phyloP scores from a whole-genome alignment of 2,329 filamentous ascomycete genomes.

The Podosphaera aphanis region DNA sequence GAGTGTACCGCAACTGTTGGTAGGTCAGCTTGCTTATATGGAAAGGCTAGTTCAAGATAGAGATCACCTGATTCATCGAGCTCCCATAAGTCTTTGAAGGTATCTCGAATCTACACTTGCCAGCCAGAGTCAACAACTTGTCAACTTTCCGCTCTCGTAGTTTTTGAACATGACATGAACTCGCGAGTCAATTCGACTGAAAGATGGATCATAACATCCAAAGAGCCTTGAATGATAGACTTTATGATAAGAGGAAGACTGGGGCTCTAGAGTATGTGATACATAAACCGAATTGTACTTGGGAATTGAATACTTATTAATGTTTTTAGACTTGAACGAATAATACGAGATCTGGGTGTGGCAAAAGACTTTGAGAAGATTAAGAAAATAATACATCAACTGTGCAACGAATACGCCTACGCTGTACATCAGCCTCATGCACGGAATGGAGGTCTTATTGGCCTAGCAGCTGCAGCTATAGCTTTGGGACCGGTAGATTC shows the following conservation, averaged over 20 bases:
- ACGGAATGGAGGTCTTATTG: conserved; percentile 86
- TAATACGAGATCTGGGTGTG: conserved; percentile 64
- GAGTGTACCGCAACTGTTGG: too few relatives aligned
- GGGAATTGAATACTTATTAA: conserved; percentile 2
- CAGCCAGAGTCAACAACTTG: too few relatives aligned
- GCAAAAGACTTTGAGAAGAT: conserved; percentile 60
- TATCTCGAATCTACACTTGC: too few relatives aligned
- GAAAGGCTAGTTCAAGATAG: too few relatives aligned
- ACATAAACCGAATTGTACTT: background rate
- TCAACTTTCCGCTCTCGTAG: background rate
- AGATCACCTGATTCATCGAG: too few relatives aligned
- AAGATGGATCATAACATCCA: conserved; percentile 74
- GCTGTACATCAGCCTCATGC: conserved; percentile 92
- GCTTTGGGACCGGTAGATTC: conserved; percentile 62
- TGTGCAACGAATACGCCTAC: conserved; percentile 95
- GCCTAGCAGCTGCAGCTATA: conserved; percentile 83
- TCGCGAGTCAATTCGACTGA: background rate
- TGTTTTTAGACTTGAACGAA: conserved; percentile 50
- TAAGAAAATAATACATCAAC: conserved; percentile 72
- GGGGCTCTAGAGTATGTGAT: conserved; percentile 70
- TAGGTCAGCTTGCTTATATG: too few relatives aligned
- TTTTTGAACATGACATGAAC: background rate
- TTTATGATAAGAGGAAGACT: conserved; percentile 94
- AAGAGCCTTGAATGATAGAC: conserved; percentile 84
- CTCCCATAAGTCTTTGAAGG: too few relatives aligned